Base-by-base conservation (phyloP, 2,329 filamentous ascomycete genomes). In the Aureobasidium sp. region DNA sequence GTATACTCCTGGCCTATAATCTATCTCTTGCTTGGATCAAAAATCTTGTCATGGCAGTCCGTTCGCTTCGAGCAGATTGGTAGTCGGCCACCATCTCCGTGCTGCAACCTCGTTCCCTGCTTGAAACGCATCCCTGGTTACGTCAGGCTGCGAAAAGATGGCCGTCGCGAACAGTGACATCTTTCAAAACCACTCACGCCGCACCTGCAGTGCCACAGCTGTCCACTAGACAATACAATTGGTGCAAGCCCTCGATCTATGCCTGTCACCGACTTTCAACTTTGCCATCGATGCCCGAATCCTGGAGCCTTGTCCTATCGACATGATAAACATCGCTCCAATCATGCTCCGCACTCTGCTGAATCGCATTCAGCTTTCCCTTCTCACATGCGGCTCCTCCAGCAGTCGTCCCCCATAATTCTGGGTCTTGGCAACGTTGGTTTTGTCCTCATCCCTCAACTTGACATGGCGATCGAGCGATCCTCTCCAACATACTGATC, bases 391-490 rank as follows among this genome's bases (percentile, higher is more conserved):
- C 53, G 53, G 53, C 53, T 55, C 47, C 51, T 42, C 29, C 17
- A 45, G 22, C 52, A 39, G 42, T 39, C 27, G 36, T 57, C 29
- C 53, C 53, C 53, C 53, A 57, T 45, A 25, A 57, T 25, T 25
- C 53, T 57, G 36, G 42, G 55, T 42, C 39, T 44, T 57, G 27
- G 51, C 49, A 57, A 45, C 39, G 31, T 25, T 22, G 27, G n/a
- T n/a, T 48, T 25, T 29, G 22, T 48, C 7, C 25, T 27, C 14
- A 11, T n/a, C 27, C 29, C 55, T 58, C 31, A 48, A 48, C 42
- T 58, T n/a, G 41, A 47, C 42, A 5, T 39, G 29, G 11, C n/a
- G 55, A 58, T 58, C 55, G 55, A 58, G 41, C 55, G 55, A 58
- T 58, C n/a, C 41, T 11, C 53, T 45, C 11, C 4, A 3, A 36